Evolutionary conservation across 345 rosid genomes (phyloP).

Genomic region (Stellera chamaejasme): DNA sequence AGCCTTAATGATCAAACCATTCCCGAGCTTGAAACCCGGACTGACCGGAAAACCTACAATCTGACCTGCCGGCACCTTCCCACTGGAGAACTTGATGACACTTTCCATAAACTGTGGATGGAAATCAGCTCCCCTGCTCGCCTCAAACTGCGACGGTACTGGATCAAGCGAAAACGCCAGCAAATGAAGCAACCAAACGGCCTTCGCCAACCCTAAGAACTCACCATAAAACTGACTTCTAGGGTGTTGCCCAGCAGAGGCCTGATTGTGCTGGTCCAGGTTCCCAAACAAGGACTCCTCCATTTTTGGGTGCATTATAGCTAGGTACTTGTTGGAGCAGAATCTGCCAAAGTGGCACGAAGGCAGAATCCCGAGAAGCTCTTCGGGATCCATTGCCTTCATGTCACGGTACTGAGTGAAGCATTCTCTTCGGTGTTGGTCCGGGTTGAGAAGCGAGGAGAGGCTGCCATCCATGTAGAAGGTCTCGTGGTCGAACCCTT

Average conservation of each 20-base stretch:
- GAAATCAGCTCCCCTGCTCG: slow-evolving; percentile 72
- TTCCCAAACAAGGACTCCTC: slow-evolving; percentile 91
- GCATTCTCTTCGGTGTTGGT: slow-evolving; percentile 75
- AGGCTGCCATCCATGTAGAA: slow-evolving; percentile 91
- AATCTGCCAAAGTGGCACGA: slow-evolving; percentile 84
- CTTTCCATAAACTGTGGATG: slow-evolving; percentile 88
- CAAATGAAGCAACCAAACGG: slow-evolving; percentile 88
- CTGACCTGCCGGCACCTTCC: slow-evolving; percentile 59
- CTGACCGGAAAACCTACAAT: slow-evolving; percentile 73
- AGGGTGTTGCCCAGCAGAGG: slow-evolving; percentile 66
- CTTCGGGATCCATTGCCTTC: slow-evolving; percentile 91
- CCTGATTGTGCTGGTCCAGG: slow-evolving; percentile 58
- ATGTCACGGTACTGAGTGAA: slow-evolving; percentile 79
- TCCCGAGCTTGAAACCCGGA: slow-evolving; percentile 89
- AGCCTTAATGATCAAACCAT: slow-evolving; percentile 68
- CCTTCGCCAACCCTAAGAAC: slow-evolving; percentile 73
- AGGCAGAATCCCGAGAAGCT: slow-evolving; percentile 81
- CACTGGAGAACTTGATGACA: slow-evolving; percentile 52
- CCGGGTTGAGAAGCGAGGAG: slow-evolving; percentile 72
- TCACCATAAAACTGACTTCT: slow-evolving; percentile 76
- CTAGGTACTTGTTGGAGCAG: slow-evolving; percentile 73
- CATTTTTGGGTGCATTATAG: slow-evolving; percentile 88
- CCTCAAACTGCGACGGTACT: slow-evolving; percentile 74
- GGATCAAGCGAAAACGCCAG: slow-evolving; percentile 91
- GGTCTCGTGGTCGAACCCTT: slow-evolving; percentile 89